Base-by-base conservation (phyloP, 108 stramenopile species). In the Skeletonema grethae region DNA sequence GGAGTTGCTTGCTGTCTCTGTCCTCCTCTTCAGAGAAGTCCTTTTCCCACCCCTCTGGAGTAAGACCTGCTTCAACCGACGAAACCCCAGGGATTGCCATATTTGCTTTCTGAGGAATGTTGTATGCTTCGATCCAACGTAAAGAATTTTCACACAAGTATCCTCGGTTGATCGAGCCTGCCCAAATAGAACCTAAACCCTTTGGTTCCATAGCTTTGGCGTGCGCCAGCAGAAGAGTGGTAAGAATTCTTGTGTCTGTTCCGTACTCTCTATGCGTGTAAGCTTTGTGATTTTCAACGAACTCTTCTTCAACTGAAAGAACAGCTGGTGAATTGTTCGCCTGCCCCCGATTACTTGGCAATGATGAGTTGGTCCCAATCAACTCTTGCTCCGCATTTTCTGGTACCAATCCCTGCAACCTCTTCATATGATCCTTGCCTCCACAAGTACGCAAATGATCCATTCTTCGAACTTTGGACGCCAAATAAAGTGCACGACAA, bases 101-200 rank as follows among this genome's bases (percentile, higher is more conserved):
- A 73, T 92, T 84, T 24, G 43, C 56, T 57, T 87, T 88, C 48
- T 81, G 70, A 13, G 93, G 93, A 59, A 72, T 73, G 24, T 83
- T 75, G 24, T 85, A 75, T 6, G 85, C 77, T 30, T 85, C 82
- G 24, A 95, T 76, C 50, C 83, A 73, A n/a, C 89, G 79, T 24
- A 92, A 63, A 4, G 91, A 90, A 63, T 89, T 88, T 24, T 86
- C 88, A 62, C 83, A 83, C 12, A 95, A 79, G 57, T 89, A 95
- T 10, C 93, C 93, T 63, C 82, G 50, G 45, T 92, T 95, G 28
- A 83, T 84, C 56, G 73, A 67, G 20, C 91, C 91, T 57, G 82
- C 85, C 93, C 93, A 95, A 70, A 90, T 86, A n/a, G 80, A 82
- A 11, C 91, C 93, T n/a, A 95, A 50, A 18, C 89, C 86, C 46